These are phyloP conservation scores for Coriolopsis trogii DNA, from an alignment of 1,284 basidiomycete species.

Conservation along the genomic window DNA sequence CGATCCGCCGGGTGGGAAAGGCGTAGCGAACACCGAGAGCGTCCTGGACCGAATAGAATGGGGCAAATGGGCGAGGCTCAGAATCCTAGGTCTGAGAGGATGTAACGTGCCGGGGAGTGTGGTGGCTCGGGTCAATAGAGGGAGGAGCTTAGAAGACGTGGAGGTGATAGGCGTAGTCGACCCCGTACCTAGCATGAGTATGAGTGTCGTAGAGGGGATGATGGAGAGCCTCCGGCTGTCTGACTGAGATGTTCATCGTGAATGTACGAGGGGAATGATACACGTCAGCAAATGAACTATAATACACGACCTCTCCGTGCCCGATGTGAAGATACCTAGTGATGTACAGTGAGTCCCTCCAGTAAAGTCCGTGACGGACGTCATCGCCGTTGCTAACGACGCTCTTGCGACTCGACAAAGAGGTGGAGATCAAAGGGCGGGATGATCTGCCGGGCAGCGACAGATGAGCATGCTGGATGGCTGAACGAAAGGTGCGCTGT, in stretches of 20 bases:
- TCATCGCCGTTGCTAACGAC: background rate
- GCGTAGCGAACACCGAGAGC: slow-evolving; percentile 35
- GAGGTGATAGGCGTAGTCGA: slow-evolving; percentile 43
- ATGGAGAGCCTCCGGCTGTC: slow-evolving; percentile 15
- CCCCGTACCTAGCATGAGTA: slow-evolving; percentile 6
- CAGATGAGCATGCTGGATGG: slow-evolving; percentile 5
- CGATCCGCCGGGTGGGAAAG: slow-evolving; percentile 17
- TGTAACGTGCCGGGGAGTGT: slow-evolving; percentile 48
- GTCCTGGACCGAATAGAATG: slow-evolving; percentile 57
- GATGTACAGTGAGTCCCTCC: too few relatives aligned
- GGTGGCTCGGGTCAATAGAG: slow-evolving; percentile 51
- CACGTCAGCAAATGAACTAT: too few relatives aligned
- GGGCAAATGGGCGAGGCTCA: slow-evolving; percentile 53
- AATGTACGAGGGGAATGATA: slow-evolving; percentile 2
- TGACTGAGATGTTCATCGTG: slow-evolving; percentile 6
- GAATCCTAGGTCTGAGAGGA: slow-evolving; percentile 54
- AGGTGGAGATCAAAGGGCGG: slow-evolving; percentile 21
- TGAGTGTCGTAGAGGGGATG: slow-evolving; percentile 15
- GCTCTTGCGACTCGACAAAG: slow-evolving; percentile 12
- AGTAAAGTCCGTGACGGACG: too few relatives aligned
- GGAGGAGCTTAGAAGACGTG: slow-evolving; percentile 62
- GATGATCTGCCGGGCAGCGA: slow-evolving; percentile 10
- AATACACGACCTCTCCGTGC: too few relatives aligned
- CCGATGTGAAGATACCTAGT: too few relatives aligned
- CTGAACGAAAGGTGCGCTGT: background rate